Evolutionary conservation across 108 stramenopile genomes (phyloP).

Genomic region (Mediolabrus comicus): DNA sequence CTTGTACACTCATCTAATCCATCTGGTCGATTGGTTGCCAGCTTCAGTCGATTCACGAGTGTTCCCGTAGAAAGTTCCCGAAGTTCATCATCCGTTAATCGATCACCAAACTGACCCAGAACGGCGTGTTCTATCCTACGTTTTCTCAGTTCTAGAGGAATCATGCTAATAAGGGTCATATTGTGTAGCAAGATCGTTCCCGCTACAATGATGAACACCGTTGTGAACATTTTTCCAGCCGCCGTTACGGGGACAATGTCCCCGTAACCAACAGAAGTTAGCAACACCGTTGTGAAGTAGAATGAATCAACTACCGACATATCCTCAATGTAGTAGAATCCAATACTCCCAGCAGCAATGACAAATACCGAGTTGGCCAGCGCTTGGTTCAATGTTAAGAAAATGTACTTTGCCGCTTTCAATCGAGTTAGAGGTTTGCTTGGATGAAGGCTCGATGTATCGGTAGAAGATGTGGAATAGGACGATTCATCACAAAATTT

Average conservation of each 20-base stretch:
- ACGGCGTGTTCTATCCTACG: constrained; percentile 82
- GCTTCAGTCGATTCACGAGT: constrained; percentile 69
- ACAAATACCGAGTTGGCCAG: constrained; percentile 78
- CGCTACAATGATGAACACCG: constrained; percentile 59
- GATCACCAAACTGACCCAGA: constrained; percentile 75
- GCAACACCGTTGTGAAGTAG: constrained; percentile 74
- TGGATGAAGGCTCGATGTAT: constrained; percentile 21
- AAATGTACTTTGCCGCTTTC: constrained; percentile 78
- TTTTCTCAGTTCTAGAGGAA: constrained; percentile 84
- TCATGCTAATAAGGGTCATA: constrained; percentile 90
- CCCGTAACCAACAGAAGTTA: constrained; percentile 80
- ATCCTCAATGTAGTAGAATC: constrained; percentile 83
- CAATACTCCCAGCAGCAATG: constrained; percentile 77
- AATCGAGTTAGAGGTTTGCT: constrained; percentile 37
- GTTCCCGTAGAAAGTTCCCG: constrained; percentile 87
- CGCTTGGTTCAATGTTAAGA: constrained; percentile 77
- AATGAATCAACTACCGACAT: constrained; percentile 54
- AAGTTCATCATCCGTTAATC: constrained; percentile 77
- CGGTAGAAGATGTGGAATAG: constrained; percentile 30
- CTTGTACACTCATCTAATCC: constrained; percentile 86
- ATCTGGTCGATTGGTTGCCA: constrained; percentile 62
- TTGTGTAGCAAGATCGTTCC: constrained; percentile 83
- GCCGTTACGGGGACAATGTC: constrained; percentile 82
- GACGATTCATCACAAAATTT: constrained; percentile 35
- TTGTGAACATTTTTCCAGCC: constrained; percentile 42